Evolutionary conservation across 2,329 filamentous ascomycete genomes (phyloP).

Genomic region (Botryotinia calthae): DNA sequence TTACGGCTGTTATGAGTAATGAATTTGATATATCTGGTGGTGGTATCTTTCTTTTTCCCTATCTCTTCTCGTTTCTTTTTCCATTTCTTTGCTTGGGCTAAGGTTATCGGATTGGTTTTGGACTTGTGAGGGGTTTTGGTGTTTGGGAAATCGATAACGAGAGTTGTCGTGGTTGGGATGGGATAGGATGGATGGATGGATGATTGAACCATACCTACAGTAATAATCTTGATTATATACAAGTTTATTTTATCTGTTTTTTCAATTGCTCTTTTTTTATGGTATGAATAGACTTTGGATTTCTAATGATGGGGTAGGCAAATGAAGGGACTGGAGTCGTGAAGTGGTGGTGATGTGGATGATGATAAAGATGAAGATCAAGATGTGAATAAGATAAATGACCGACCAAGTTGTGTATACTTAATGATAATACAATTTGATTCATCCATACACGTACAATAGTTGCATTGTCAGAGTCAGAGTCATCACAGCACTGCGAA

Average conservation of each 20-base stretch:
- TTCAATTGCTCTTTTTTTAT: neutral
- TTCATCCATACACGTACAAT: neutral
- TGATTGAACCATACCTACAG: neutral
- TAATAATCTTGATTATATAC: slow-evolving; percentile 7
- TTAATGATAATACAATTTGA: neutral
- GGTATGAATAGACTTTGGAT: neutral
- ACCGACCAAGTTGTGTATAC: neutral
- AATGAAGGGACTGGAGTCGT: neutral
- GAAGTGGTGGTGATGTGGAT: neutral
- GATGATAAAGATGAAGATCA: neutral
- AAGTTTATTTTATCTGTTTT: slow-evolving; percentile 11
- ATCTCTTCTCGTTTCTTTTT: neutral
- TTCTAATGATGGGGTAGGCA: neutral
- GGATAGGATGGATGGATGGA: neutral
- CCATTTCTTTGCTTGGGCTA: neutral
- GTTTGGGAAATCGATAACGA: neutral
- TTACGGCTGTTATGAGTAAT: slow-evolving; percentile 10
- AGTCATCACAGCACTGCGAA: too few relatives aligned
- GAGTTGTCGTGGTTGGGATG: neutral
- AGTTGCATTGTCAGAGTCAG: too few relatives aligned
- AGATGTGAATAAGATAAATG: neutral
- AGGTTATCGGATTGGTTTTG: neutral
- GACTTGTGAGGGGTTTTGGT: neutral
- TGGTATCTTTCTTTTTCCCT: neutral
- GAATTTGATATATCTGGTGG: slow-evolving; percentile 1